Evolutionary conservation across 352 stramenopile species (phyloP), one percentile per base, ranked within the genome.

Genomic region (Pythium grandisporangium): DNA sequence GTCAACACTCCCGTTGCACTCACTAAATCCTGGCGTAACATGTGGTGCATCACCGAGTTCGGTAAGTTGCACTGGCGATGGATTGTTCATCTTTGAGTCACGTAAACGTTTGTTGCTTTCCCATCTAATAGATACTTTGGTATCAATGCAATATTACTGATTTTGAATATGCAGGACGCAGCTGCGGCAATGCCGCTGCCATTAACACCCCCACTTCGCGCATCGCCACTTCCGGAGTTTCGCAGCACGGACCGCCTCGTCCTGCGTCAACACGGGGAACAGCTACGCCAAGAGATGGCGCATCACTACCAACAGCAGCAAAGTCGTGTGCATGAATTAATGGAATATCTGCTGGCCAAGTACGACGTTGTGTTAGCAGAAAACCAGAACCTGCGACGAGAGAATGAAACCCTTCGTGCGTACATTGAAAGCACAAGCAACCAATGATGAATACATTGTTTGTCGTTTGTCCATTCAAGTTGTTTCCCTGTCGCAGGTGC

Each of bases 351-450:
- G 2, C 33, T 59, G 19, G 10, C 22, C 6, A 48, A 59, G 19
- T 54, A 59, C 33, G 44, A 59, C 24, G 33, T 40, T 2, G 13
- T 59, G 16, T 14, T 46, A 12, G 35, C 53, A 10, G 51, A 59
- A 42, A 59, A 53, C 21, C 4, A 21, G 2, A 34, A 25, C 12
- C 16, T 59, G 14, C 38, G 45, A 4, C 38, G 39, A 43, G 39
- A 59, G 19, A 57, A 52, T 36, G 37, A 51, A n/a, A 49, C 48
- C 12, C 20, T 55, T 14, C 35, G 42, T 19, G 48, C 38, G 14
- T 41, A 55, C 8, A 26, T 55, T 0, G 22, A 48, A 27, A 48
- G 20, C 33, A 48, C 4, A 53, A 26, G 5, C 12, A 45, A 36
- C 2, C 11, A 5, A 16, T 26, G n/a, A 13, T 11, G 27, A 32